Evolutionary conservation across 345 rosid genomes (phyloP).

Genomic region (Citrus cavaleriei): DNA sequence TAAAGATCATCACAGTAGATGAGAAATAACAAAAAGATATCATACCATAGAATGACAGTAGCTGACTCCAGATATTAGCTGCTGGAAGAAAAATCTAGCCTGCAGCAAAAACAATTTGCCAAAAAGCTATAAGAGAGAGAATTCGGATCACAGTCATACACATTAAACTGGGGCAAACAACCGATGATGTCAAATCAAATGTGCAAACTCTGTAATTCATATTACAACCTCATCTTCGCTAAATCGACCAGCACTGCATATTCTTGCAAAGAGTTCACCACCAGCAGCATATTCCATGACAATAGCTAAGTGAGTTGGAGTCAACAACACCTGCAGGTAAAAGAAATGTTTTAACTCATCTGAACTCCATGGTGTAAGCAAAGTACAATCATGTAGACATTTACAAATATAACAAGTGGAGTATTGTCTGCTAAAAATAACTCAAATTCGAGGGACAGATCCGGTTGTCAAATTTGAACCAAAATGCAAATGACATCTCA

Average conservation of each 20-base stretch:
- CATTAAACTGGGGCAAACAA: background rate
- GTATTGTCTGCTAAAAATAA: background rate
- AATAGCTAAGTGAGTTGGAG: slow-evolving; percentile 78
- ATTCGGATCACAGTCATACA: background rate
- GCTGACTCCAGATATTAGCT: slow-evolving; percentile 88
- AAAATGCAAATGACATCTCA: background rate
- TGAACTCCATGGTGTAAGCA: background rate
- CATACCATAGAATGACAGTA: slow-evolving; percentile 83
- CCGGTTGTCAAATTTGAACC: background rate
- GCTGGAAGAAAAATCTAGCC: slow-evolving; percentile 90
- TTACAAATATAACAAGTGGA: background rate
- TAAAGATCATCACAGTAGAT: background rate
- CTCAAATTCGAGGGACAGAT: background rate
- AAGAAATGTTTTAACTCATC: background rate
- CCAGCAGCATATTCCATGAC: slow-evolving; percentile 93
- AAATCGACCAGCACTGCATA: slow-evolving; percentile 82
- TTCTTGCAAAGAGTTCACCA: slow-evolving; percentile 79
- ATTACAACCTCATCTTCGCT: slow-evolving; percentile 81
- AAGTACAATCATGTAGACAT: background rate
- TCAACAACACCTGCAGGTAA: slow-evolving; percentile 53
- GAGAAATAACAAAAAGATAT: background rate
- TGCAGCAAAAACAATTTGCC: slow-evolving; percentile 11
- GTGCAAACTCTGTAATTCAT: slow-evolving; percentile 1
- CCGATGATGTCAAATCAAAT: background rate
- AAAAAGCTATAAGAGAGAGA: background rate